phyloP scores from a whole-genome alignment of 352 stramenopile genomes.

The Globisporangium okanoganense region DNA sequence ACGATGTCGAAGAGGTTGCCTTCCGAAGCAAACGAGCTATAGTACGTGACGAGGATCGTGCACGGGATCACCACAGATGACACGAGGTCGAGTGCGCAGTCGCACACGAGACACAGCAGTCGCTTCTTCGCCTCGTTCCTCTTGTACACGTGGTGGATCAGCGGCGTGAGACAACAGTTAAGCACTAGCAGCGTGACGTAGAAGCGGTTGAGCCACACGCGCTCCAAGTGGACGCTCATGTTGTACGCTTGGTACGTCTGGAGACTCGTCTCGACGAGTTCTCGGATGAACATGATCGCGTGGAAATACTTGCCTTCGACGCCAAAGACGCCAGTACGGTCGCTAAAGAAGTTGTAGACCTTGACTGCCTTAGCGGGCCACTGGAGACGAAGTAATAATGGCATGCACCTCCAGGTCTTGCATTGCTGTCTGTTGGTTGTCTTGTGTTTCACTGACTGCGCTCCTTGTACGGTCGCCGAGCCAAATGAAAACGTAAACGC shows the following conservation, averaged over 20 bases:
- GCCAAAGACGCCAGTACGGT: neutral
- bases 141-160: neutral
- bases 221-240: conserved; percentile 11
- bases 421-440: neutral
- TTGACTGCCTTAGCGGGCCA: neutral
- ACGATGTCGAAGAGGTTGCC: neutral
- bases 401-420: too few species aligned
- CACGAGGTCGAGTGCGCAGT: neutral
- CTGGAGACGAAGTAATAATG: neutral
- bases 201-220: conserved; percentile 9
- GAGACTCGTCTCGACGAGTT: conserved; percentile 7
- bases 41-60: neutral
- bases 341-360: neutral
- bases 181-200: conserved; percentile 15
- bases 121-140: neutral
- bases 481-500: neutral
- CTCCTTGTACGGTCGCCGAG: neutral
- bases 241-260: conserved; percentile 14
- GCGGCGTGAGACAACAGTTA: conserved; percentile 11
- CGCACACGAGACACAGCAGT: neutral
- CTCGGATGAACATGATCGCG: conserved; percentile 1
- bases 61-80: neutral
- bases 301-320: neutral
- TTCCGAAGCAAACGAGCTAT: neutral
- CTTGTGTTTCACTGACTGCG: neutral